Base-by-base conservation (phyloP, 2,329 filamentous ascomycete species). In the Akanthomyces lecanii region DNA sequence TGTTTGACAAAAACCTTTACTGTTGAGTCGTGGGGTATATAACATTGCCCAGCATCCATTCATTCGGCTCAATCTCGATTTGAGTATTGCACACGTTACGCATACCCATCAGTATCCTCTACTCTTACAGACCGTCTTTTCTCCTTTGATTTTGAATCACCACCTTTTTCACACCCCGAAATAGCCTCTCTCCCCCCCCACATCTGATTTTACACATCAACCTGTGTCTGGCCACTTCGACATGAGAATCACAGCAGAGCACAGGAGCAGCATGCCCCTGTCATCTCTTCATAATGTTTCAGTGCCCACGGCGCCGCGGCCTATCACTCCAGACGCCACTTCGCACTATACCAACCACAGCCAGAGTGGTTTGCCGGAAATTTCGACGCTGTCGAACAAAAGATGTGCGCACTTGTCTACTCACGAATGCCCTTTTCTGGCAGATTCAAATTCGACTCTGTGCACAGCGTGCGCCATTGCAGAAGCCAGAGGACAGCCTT, bases 361-460 rank as follows among this genome's bases (percentile, higher is more conserved):
- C 12, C 30, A 50, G 23, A n/a, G 7, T 36, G 10, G 8, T 21
- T 21, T 64, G 5, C 58, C 58, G 16, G 53, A 38, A 36, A 61
- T 53, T 28, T 12, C 42, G 18, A 50, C 10, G 14, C 53, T 67
- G 14, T 69, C 71, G 8, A 73, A 73, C 67, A 72, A 71, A 58
- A 67, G 61, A 51, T 73, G 71, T 57, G 70, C 69, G 18, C 71
- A 73, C 51, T 60, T 65, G 12, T 44, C 63, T 21, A 70, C 69
- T 12, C 71, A 73, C 50, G 45, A 66, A 16, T 73, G 71, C 57
- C 69, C 69, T 4, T 69, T 66, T 48, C 64, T 73, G 16, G 67
- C 69, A 10, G 71, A 73, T 63, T 72, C 70, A 52, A 71, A 70
- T 44, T 64, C 65, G 12, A 64, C 55, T 5, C 64, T 73, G 11